phyloP scores from a whole-genome alignment of 1,284 basidiomycete species.

The Papiliotrema laurentii region DNA sequence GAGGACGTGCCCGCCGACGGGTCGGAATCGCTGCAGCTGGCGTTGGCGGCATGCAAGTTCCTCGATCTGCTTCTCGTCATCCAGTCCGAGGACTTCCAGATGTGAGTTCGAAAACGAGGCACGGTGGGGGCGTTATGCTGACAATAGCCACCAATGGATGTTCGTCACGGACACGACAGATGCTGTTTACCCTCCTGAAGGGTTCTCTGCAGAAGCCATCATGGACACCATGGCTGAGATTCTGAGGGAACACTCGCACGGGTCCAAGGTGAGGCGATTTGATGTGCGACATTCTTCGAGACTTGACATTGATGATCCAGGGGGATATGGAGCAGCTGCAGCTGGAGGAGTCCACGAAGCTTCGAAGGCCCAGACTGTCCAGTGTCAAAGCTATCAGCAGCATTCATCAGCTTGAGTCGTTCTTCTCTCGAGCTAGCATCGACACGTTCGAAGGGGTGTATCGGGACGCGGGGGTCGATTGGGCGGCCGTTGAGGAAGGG shows the following conservation, averaged over 20 bases:
- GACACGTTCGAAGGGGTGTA: slow-evolving; percentile 86
- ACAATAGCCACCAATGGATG: slow-evolving; percentile 89
- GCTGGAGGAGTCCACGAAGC: slow-evolving; percentile 17
- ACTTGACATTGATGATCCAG: slow-evolving; percentile 16
- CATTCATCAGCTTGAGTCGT: slow-evolving; percentile 72
- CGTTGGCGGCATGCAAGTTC: slow-evolving; percentile 88
- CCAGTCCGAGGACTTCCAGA: slow-evolving; percentile 96
- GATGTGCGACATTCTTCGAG: not conserved
- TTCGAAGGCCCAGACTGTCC: slow-evolving; percentile 69
- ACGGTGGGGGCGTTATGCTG: not conserved
- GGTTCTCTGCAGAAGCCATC: slow-evolving; percentile 78
- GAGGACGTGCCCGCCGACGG: slow-evolving; percentile 57
- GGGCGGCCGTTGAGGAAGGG: slow-evolving; percentile 75
- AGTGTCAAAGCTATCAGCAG: slow-evolving; percentile 67
- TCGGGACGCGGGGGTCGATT: slow-evolving; percentile 66
- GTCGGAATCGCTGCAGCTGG: slow-evolving; percentile 73
- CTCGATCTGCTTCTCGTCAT: slow-evolving; percentile 84
- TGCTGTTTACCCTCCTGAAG: slow-evolving; percentile 79
- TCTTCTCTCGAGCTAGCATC: slow-evolving; percentile 84
- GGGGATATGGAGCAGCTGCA: not conserved
- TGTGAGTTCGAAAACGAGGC: slow-evolving; percentile 57
- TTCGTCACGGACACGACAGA: slow-evolving; percentile 98
- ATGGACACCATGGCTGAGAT: slow-evolving; percentile 87
- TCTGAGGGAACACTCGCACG: slow-evolving; percentile 58
- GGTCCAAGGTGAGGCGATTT: slow-evolving; percentile 41